These are phyloP conservation scores for Leishmania aethiopica DNA, from an alignment of 208 protist species.

Conservation along the genomic window DNA sequence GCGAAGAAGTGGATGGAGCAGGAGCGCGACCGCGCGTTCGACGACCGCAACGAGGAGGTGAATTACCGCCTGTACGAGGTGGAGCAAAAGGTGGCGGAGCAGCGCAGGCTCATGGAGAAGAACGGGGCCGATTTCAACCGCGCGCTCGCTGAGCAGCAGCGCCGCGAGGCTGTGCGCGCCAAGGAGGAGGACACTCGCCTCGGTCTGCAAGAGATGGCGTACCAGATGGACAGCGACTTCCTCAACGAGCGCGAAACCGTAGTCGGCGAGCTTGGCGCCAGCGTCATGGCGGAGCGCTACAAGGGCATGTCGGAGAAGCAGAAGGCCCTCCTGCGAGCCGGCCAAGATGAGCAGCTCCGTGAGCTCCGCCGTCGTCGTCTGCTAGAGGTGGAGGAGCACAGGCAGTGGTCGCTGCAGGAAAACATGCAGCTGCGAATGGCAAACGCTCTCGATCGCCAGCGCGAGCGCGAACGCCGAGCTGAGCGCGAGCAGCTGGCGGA, in stretches of 20 bases:
- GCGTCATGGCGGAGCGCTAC: constrained; percentile 79
- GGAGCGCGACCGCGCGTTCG: constrained; percentile 77
- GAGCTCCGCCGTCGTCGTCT: constrained; percentile 80
- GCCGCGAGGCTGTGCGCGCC: constrained; percentile 67
- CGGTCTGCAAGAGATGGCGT: constrained; percentile 90
- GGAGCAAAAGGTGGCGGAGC: constrained; percentile 75
- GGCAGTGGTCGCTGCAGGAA: constrained; percentile 88
- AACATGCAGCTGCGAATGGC: constrained; percentile 91
- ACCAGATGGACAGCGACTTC: constrained; percentile 86
- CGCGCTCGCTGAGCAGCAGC: constrained; percentile 87
- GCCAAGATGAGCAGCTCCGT: constrained; percentile 81
- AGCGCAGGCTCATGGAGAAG: constrained; percentile 64
- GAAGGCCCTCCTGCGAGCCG: constrained; percentile 48
- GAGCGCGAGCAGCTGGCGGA: constrained; percentile 66
- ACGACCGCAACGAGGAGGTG: constrained; percentile 88
- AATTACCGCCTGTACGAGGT: constrained; percentile 82
- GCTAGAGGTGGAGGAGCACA: constrained; percentile 87
- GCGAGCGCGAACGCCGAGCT: constrained; percentile 74
- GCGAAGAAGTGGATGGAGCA: constrained; percentile 94
- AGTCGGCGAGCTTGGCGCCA: constrained; percentile 66
- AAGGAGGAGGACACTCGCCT: constrained; percentile 83
- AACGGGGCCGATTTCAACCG: constrained; percentile 91
- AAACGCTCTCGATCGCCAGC: constrained; percentile 84
- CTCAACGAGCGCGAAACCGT: constrained; percentile 90
- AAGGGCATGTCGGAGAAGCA: constrained; percentile 79